phyloP scores from a whole-genome alignment of 2,329 filamentous ascomycete genomes.

The Endocalyx cinctus region DNA sequence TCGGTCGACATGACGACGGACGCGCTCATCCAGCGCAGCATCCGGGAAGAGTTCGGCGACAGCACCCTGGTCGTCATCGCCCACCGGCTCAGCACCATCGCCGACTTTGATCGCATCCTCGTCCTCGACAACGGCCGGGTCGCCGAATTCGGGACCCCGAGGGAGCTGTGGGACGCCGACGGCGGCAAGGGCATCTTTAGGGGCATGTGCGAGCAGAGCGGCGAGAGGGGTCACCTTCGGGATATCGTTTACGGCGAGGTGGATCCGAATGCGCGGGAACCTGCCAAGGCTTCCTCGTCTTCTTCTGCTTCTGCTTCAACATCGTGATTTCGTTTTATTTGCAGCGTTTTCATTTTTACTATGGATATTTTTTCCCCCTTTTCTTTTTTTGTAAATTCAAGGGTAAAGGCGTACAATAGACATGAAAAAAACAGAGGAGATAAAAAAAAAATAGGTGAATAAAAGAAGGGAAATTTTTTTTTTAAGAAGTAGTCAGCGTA shows the following conservation, averaged over 20 bases:
- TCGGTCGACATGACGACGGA: slow-evolving; percentile 77
- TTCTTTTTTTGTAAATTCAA: too few relatives aligned
- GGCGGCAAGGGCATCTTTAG: slow-evolving; percentile 45
- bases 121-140: slow-evolving; percentile 65
- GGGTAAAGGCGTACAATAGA: too few relatives aligned
- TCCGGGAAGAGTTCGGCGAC: slow-evolving; percentile 63
- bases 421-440: too few relatives aligned
- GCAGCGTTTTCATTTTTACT: too few relatives aligned
- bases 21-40: slow-evolving; percentile 66
- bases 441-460: too few relatives aligned
- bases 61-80: slow-evolving; percentile 71
- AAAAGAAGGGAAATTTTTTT: too few relatives aligned
- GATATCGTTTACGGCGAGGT: slow-evolving; percentile 30
- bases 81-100: slow-evolving; percentile 71
- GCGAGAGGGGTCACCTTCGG: slow-evolving; percentile 50
- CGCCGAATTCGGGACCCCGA: slow-evolving; percentile 63
- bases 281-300: too few relatives aligned
- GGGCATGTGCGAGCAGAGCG: slow-evolving; percentile 59
- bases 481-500: too few relatives aligned
- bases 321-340: too few relatives aligned
- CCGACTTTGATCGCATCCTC: slow-evolving; percentile 70
- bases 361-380: too few relatives aligned
- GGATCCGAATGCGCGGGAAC: too few relatives aligned
- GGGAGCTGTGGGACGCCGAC: slow-evolving; percentile 49
- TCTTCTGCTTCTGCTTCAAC: too few relatives aligned